Conservation (phyloP, 805 yeast genomes). For the Clavispora vitiphila region DNA sequence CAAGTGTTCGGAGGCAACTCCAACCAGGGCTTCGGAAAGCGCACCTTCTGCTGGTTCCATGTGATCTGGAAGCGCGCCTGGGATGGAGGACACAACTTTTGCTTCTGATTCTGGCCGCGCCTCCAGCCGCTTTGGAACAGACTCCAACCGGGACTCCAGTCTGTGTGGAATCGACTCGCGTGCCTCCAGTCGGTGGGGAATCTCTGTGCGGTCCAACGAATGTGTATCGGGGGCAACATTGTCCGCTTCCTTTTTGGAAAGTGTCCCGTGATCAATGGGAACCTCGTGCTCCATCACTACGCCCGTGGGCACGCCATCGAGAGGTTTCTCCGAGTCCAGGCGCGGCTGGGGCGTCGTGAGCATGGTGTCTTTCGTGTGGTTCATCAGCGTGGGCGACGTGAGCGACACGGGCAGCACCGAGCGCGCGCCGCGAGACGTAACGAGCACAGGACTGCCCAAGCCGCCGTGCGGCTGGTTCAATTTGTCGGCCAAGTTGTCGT, state of each 20-base stretch:
- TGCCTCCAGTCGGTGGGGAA: background rate
- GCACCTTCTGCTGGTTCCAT: too few relatives aligned
- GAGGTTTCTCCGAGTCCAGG: background rate
- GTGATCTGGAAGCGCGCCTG: background rate
- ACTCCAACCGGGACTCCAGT: background rate
- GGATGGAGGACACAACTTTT: background rate
- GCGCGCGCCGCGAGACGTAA: background rate
- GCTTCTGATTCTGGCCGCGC: too few relatives aligned
- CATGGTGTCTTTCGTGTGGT: background rate
- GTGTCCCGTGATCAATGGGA: background rate
- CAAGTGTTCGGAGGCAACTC: too few relatives aligned
- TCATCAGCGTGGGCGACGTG: background rate
- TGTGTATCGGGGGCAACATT: background rate
- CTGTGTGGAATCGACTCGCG: background rate
- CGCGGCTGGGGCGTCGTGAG: background rate
- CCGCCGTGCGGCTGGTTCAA: background rate
- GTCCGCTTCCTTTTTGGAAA: too few relatives aligned
- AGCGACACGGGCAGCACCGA: background rate
- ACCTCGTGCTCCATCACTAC: background rate
- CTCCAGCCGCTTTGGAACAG: too few relatives aligned
- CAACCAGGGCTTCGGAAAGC: too few relatives aligned
- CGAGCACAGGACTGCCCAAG: slow-evolving; percentile 2
- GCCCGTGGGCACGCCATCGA: background rate
- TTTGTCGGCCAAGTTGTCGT: slow-evolving; percentile 2
- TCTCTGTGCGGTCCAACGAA: background rate